phyloP scores from a whole-genome alignment of 345 rosid species.

The Nasturtium officinale region DNA sequence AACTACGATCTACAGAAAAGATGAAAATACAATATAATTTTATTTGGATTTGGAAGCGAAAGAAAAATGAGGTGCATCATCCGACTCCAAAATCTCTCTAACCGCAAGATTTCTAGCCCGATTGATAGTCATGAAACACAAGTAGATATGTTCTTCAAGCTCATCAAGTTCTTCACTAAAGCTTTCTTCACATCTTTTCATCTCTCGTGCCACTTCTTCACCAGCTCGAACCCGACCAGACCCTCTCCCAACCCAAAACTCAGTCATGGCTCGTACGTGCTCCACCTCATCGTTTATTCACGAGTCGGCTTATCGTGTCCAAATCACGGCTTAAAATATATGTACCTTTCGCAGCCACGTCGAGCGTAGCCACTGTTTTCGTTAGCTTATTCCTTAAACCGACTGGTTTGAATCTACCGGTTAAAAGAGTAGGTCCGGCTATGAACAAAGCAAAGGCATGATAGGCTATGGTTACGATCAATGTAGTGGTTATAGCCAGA shows the following conservation, averaged over 20 bases:
- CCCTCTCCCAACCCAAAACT: conserved; percentile 59
- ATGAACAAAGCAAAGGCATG: conserved; percentile 73
- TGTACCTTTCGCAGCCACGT: conserved; percentile 78
- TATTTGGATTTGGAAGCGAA: conserved; percentile 33
- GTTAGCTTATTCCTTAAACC: conserved; percentile 49
- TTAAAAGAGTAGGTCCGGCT: conserved; percentile 59
- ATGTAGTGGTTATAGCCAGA: conserved; percentile 62
- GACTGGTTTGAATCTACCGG: conserved; percentile 44
- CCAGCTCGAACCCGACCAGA: conserved; percentile 50
- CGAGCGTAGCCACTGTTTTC: conserved; percentile 53
- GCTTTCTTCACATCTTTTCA: conserved; percentile 52
- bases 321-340: conserved; percentile 69
- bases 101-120: conserved; percentile 69
- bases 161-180: conserved; percentile 70
- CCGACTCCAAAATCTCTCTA: conserved; percentile 51
- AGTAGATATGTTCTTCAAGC: conserved; percentile 76
- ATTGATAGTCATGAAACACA: conserved; percentile 82
- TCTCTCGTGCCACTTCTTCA: conserved; percentile 56
- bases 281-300: conserved; percentile 68
- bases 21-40: conserved; percentile 12
- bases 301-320: conserved; percentile 71
- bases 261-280: conserved; percentile 51
- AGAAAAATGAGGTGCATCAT: conserved; percentile 31
- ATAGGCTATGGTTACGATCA: conserved; percentile 58
- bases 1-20: too few relatives aligned